Percentiles rank a stretch among this genome's conserved stretches.
Evolutionary conservation across 192 early-diverging fungal species (phyloP).

Genomic region (Mortierella antarctica): DNA sequence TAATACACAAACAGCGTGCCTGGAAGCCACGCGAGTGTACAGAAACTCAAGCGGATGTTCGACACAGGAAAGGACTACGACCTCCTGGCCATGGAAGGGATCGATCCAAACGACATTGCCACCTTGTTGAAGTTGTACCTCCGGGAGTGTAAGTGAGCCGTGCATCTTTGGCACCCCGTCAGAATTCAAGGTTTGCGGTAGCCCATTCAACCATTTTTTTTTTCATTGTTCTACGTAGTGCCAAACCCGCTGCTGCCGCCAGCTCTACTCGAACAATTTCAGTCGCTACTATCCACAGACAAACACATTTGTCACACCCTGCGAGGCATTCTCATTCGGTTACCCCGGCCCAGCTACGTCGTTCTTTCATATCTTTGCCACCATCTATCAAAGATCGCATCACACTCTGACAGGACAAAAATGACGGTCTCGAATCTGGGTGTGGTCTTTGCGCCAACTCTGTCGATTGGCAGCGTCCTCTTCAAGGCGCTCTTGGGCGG

Average conservation of each 20-base stretch:
- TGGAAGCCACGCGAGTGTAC: conserved; percentile 44
- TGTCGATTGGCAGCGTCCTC: conserved; percentile 64
- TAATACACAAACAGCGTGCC: conserved; percentile 16
- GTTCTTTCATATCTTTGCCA: conserved; percentile 57
- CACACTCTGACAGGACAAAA: conserved; percentile 59
- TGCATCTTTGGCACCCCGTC: not conserved
- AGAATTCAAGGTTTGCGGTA: not conserved
- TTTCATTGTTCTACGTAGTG: conserved; percentile 13
- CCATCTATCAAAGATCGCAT: conserved; percentile 64
- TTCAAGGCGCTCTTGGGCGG: conserved; percentile 64
- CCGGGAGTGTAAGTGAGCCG: conserved; percentile 62
- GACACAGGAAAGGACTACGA: conserved; percentile 46
- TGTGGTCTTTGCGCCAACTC: conserved; percentile 70
- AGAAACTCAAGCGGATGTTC: conserved; percentile 47
- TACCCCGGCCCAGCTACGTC: conserved; percentile 54
- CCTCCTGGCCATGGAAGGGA: conserved; percentile 36
- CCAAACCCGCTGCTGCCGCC: conserved; percentile 32
- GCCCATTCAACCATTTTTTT: not conserved
- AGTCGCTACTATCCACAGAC: conserved; percentile 41
- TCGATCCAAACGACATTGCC: conserved; percentile 69
- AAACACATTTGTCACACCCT: conserved; percentile 44
- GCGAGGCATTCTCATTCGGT: conserved; percentile 29
- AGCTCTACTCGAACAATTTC: conserved; percentile 27
- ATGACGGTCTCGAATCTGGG: conserved; percentile 72
- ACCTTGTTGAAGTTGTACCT: conserved; percentile 71